Base-by-base conservation (phyloP, 1,139 yeast species). In the Geotrichum cucujoidarum region DNA sequence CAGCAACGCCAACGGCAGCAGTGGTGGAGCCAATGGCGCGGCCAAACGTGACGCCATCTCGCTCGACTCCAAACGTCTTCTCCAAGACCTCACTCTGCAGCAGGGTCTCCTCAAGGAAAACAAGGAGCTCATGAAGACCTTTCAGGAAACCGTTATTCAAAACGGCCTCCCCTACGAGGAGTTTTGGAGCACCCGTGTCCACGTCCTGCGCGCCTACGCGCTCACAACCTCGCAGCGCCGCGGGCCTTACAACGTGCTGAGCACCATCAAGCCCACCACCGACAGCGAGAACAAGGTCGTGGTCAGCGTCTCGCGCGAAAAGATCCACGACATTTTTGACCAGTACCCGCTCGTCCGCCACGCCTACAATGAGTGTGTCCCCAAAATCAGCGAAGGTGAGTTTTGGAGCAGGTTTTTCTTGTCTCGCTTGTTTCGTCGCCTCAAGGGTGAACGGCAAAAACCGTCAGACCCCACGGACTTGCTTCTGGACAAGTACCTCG, bases 331-430 rank as follows among this genome's bases (percentile, higher is more conserved):
- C 56, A 89, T 94, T 22, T 90, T 92, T 62, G 87, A 83, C 46
- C 95, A 94, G 52, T 92, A 92, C 61, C 98, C 98, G 0, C 78
- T 90, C 32, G 94, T 92, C n/a, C 79, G 86, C 52, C 81, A 78
- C 54, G 97, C 97, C 0, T 92, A 84, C 61, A 80, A 80, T 54
- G 98, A 92, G 53, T 80, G 82, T 53, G 98, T 94, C 1, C 98
- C 98, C 0, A 82, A 83, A 54, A 75, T 92, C 53, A 76, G 78
- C 45, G 97, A 90, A 64, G 92, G 94, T 33, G 95, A 86, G 60
- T 92, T 92, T 59, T 92, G 99, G 98, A 85, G 95, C n/a, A 73
- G 97, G 53, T 94, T 92, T 61, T 92, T 92, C 71, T 82, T 87
- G 59, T 88, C 97, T 1, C 83, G 89, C 59, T 69, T 92, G 52